Evolutionary conservation across 1,284 basidiomycete genomes (phyloP).

Genomic region (Moesziomyces parantarcticus): DNA sequence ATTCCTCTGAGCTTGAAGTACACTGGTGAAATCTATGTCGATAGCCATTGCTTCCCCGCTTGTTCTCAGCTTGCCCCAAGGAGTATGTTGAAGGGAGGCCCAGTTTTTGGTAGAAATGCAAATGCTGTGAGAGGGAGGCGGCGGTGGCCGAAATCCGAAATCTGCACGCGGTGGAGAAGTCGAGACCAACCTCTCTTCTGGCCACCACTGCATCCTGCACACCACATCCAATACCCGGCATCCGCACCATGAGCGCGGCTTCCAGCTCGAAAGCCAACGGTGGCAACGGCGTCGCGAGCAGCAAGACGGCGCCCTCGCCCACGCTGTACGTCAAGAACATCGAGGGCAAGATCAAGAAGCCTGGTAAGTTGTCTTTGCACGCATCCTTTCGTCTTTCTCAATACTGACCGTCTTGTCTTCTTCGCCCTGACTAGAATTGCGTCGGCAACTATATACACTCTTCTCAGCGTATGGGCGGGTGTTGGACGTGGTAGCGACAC

Average conservation of each 20-base stretch:
- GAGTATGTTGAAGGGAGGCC: no score
- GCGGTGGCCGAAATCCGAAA: no score
- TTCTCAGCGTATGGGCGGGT: conserved; percentile 93
- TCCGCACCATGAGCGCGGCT: conserved; percentile 11
- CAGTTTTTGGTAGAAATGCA: no score
- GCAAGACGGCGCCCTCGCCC: conserved; percentile 74
- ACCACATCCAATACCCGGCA: neutral
- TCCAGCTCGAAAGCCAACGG: conserved; percentile 13
- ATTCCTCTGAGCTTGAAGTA: no score
- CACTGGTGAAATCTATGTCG: no score
- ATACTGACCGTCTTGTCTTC: neutral
- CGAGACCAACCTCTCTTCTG: neutral
- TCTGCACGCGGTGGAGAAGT: no score
- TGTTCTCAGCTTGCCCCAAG: no score
- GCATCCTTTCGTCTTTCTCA: neutral
- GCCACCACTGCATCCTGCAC: neutral
- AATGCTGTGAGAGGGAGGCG: no score
- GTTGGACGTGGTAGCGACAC: conserved; percentile 93
- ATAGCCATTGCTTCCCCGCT: no score
- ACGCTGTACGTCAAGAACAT: conserved; percentile 95
- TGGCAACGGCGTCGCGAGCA: neutral
- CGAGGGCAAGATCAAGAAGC: conserved; percentile 92
- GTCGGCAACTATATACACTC: conserved; percentile 83
- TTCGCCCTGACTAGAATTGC: conserved; percentile 74
- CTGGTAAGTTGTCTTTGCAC: conserved; percentile 69